phyloP scores from a whole-genome alignment of 805 yeast species.

The Candida ascalaphidarum region DNA sequence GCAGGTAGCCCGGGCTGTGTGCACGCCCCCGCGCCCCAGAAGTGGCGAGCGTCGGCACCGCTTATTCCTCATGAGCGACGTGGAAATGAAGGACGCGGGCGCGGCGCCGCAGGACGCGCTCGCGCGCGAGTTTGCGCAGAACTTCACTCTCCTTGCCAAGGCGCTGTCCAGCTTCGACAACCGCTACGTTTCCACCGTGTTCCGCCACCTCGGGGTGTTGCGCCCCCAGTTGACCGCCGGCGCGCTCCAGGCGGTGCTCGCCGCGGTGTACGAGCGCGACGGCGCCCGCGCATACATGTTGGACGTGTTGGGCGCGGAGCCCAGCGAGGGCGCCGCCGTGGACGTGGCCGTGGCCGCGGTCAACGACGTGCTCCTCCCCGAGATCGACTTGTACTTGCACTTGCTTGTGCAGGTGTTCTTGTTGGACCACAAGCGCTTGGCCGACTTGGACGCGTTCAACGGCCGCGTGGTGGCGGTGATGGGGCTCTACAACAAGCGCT shows the following conservation, averaged over 20 bases:
- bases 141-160: constrained; percentile 43
- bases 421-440: constrained; percentile 50
- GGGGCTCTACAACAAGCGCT: constrained; percentile 64
- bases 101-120: constrained; percentile 7
- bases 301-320: constrained; percentile 17
- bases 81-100: constrained; percentile 9
- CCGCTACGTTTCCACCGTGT: constrained; percentile 75
- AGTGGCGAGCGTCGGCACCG: too few species aligned
- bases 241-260: too few species aligned
- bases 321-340: constrained; percentile 13
- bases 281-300: constrained; percentile 33
- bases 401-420: constrained; percentile 70
- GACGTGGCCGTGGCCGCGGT: constrained; percentile 12
- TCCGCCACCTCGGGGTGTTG: constrained; percentile 72
- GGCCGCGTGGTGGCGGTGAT: constrained; percentile 43
- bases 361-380: constrained; percentile 51
- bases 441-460: constrained; percentile 46
- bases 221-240: constrained; percentile 41
- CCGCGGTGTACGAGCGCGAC: constrained; percentile 40
- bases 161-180: constrained; percentile 74
- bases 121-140: constrained; percentile 28
- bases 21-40: too few species aligned
- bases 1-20: too few species aligned
- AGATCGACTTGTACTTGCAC: constrained; percentile 71
- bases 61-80: constrained; percentile 5